Base-by-base conservation (phyloP, 2,329 filamentous ascomycete genomes). In the Pseudogymnoascus sp. region DNA sequence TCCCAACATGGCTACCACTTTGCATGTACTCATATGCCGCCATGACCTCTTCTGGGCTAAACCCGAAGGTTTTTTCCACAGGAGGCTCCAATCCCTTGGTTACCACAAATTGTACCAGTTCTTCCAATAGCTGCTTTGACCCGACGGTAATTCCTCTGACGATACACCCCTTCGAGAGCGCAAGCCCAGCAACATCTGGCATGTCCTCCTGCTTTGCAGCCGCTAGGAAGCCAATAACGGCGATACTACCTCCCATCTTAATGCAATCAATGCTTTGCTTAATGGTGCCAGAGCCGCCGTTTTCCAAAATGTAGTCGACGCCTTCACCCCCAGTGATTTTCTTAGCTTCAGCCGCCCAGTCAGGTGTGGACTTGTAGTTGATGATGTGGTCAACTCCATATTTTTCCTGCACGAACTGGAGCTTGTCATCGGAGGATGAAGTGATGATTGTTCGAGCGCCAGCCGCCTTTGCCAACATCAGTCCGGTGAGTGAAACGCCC, bases 241-340 rank as follows among this genome's bases (percentile, higher is more conserved):
- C 72, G 42, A 83, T 76, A 25, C 77, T 66, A 0, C 81, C 82
- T 1, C 79, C 80, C 33, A 71, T 73, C 0, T 76, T 74, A 2
- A 79, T 73, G 16, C 75, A 75, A 8, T 77, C 72, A 35, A 87
- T 73, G 2, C 78, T 80, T 69, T 87, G 79, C 3, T 75, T 69
- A 66, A 89, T 78, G 0, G 85, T 88, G n/a, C 77, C 79, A 0
- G 83, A 77, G 0, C 87, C 87, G 11, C 84, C 87, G n/a, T 89
- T 81, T 68, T 90, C 87, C 40, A 88, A 69, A 40, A 90, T 75
- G 65, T 86, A 78, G 68, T 89, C 81, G 6, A 87, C 82, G 11
- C 87, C 87, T 1, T 68, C 69, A 1, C 77, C 77, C 0, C 75
- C 72, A 0, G 77, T 79, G 0, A 82, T 77, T 0, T 79, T 80